Conservation (phyloP, 306 rosid genomes). For the Trifolium fragiferum region DNA sequence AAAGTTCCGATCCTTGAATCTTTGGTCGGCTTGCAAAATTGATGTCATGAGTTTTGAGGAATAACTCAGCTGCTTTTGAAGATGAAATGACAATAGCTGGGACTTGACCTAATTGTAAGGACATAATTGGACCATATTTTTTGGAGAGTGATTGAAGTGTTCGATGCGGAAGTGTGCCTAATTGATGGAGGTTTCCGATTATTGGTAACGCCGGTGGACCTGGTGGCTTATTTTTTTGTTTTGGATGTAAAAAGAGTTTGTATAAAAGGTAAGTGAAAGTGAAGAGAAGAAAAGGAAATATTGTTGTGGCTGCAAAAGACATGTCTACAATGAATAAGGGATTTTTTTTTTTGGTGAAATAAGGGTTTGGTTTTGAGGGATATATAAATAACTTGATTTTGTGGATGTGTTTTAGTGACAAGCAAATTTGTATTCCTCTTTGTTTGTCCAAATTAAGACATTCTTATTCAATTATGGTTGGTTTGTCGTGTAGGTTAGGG, state of each 20-base stretch:
- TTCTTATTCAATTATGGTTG: no score
- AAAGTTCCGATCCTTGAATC: background rate
- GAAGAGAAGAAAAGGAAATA: background rate
- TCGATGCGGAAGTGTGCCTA: background rate
- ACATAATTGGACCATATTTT: constrained; percentile 2
- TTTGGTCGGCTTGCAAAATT: background rate
- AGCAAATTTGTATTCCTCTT: no score
- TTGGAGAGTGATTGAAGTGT: background rate
- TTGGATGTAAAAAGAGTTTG: background rate
- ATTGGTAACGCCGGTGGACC: background rate
- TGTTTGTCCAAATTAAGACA: no score
- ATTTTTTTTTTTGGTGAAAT: no score
- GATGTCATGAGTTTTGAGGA: background rate
- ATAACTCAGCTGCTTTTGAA: background rate
- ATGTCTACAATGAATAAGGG: background rate
- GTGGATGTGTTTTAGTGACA: no score
- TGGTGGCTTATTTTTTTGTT: background rate
- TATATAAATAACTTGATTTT: no score
- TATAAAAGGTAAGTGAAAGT: background rate
- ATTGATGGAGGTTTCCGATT: background rate
- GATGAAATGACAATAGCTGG: background rate
- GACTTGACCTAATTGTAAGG: background rate
- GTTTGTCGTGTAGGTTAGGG: no score
- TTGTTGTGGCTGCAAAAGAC: background rate
- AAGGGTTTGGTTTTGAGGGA: no score